Evolutionary conservation across 1,139 yeast species (phyloP).

Genomic region (Yamadazyma sp.): DNA sequence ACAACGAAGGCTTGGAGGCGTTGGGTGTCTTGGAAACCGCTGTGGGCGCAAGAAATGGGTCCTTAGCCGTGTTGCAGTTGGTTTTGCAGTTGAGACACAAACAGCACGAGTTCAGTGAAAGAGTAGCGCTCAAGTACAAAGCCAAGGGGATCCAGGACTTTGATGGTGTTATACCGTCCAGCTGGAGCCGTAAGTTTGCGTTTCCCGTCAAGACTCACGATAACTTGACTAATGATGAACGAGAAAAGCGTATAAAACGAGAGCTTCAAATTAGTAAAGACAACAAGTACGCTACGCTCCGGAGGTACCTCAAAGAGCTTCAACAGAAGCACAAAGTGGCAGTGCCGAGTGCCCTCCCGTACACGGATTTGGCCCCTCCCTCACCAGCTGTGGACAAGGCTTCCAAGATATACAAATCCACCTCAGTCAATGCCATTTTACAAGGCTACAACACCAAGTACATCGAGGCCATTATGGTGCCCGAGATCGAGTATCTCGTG

Average conservation of each 20-base stretch:
- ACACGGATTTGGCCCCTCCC: constrained; percentile 19
- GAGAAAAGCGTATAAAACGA: constrained; percentile 12
- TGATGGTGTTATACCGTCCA: constrained; percentile 11
- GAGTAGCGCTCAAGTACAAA: constrained; percentile 4
- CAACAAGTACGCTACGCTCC: constrained; percentile 15
- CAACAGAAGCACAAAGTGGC: constrained; percentile 31
- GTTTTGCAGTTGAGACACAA: constrained; percentile 4
- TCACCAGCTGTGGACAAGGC: constrained; percentile 6
- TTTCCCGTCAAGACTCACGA: constrained; percentile 10
- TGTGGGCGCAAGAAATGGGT: background rate
- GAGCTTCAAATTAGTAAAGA: constrained; percentile 12
- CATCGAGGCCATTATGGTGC: constrained; percentile 35
- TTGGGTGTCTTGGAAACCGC: background rate
- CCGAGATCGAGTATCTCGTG: constrained; percentile 36
- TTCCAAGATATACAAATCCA: constrained; percentile 14
- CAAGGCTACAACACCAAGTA: constrained; percentile 36
- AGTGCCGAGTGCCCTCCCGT: constrained; percentile 35
- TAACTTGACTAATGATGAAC: constrained; percentile 10
- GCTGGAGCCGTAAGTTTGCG: constrained; percentile 10
- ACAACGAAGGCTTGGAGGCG: constrained; percentile 3
- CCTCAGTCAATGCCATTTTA: constrained; percentile 17
- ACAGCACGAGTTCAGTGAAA: constrained; percentile 4
- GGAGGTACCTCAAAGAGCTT: constrained; percentile 29
- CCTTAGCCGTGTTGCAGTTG: constrained; percentile 1
- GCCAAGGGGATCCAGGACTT: constrained; percentile 10